These are phyloP conservation scores for Yueomyces sinensis DNA, from an alignment of 805 yeast genomes.

Conservation along the genomic window DNA sequence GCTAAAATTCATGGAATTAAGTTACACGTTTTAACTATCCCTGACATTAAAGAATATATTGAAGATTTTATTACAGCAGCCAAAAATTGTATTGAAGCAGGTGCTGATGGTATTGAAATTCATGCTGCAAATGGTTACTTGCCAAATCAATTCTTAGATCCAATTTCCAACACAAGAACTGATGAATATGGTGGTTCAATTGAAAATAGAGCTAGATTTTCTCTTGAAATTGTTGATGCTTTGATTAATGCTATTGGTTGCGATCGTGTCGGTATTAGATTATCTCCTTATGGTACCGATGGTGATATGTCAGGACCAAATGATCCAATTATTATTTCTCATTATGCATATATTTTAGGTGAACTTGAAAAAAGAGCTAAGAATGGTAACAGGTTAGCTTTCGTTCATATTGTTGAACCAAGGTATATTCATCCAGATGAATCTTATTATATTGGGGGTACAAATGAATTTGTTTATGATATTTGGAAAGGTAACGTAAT, in stretches of 20 bases:
- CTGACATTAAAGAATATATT: conserved; percentile 29
- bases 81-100: conserved; percentile 20
- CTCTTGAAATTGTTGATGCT: conserved; percentile 37
- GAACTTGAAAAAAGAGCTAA: no score
- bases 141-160: conserved; percentile 40
- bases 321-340: no score
- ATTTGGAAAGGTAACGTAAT: conserved; percentile 35
- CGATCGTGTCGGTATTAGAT: conserved; percentile 32
- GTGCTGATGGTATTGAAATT: conserved; percentile 49
- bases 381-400: no score
- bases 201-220: conserved; percentile 33
- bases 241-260: conserved; percentile 39
- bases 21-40: conserved; percentile 18
- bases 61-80: conserved; percentile 34
- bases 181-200: conserved; percentile 44
- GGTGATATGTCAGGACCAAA: conserved; percentile 28
- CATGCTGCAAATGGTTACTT: conserved; percentile 62
- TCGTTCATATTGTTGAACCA: no score
- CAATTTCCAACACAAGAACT: conserved; percentile 29
- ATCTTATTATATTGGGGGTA: no score
- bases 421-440: no score
- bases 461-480: conserved; percentile 26
- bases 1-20: conserved; percentile 23
- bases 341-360: conserved; percentile 25
- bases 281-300: conserved; percentile 30